Conservation (phyloP, 345 rosid genomes). For the Eucalyptus erythrocorys region DNA sequence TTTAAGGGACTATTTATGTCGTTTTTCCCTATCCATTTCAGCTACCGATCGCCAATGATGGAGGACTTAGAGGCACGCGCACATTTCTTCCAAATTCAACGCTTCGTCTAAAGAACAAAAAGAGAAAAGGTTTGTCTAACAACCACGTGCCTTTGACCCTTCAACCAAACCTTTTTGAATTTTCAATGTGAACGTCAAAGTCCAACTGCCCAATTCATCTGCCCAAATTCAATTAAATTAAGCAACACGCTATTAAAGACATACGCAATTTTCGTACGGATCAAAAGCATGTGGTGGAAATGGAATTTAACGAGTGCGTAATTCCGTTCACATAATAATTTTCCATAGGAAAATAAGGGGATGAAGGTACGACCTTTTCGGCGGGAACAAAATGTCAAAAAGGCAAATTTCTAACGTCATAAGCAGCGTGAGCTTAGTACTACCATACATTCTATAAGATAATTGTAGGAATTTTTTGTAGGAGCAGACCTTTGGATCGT, state of each 20-base stretch:
- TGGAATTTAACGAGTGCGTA: background rate
- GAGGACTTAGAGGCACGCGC: background rate
- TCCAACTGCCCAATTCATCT: background rate
- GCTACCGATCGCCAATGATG: background rate
- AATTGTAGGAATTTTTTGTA: background rate
- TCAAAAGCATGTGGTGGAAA: background rate
- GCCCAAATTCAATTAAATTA: background rate
- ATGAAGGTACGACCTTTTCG: background rate
- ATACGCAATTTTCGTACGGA: background rate
- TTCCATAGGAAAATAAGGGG: background rate
- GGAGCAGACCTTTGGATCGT: background rate
- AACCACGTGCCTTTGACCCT: background rate
- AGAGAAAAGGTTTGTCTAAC: background rate
- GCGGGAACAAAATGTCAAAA: background rate
- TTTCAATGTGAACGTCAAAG: background rate
- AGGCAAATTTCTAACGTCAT: background rate
- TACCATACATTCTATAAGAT: background rate
- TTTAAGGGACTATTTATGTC: rapidly evolving
- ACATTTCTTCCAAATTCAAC: background rate
- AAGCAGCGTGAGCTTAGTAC: background rate
- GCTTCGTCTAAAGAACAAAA: no score
- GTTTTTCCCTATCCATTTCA: background rate
- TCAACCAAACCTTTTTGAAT: background rate
- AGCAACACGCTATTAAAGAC: background rate
- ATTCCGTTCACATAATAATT: background rate